Percentiles rank a stretch among this genome's conserved stretches.
Conservation (phyloP, 1,284 basidiomycete species). For the Tylopilus microsporus region DNA sequence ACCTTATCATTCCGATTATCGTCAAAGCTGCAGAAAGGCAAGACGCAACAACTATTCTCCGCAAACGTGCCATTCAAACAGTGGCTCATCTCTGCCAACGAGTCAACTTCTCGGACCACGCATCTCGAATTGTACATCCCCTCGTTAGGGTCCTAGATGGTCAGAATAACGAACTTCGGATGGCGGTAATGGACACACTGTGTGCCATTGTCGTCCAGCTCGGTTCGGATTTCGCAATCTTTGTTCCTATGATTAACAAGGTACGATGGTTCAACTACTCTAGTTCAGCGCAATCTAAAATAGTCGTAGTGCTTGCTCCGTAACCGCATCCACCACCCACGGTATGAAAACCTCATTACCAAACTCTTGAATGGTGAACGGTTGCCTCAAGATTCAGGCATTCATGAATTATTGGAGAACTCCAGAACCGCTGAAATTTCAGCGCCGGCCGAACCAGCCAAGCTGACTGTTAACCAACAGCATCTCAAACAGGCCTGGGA, state of each 20-base stretch:
- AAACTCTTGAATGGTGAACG: constrained; percentile 92
- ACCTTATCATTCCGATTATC: constrained; percentile 93
- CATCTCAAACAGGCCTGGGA: constrained; percentile 98
- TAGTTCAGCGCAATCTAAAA: constrained; percentile 5
- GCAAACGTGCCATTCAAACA: constrained; percentile 87
- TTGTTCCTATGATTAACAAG: constrained; percentile 96
- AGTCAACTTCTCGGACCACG: constrained; percentile 99
- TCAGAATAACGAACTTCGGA: constrained; percentile 78
- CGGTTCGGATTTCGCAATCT: constrained; percentile 95
- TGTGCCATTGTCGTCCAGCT: constrained; percentile 91
- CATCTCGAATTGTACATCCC: constrained; percentile 95
- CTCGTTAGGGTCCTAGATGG: constrained; percentile 82
- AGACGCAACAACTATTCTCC: constrained; percentile 71
- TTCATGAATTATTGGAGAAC: constrained; percentile 61
- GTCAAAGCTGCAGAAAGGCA: constrained; percentile 86
- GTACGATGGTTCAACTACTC: constrained; percentile 36
- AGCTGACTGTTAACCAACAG: constrained; percentile 95
- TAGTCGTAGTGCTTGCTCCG: constrained; percentile 65
- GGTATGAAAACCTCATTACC: constrained; percentile 84
- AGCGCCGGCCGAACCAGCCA: constrained; percentile 76
- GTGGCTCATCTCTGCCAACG: constrained; percentile 88
- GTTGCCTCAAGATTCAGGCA: constrained; percentile 70
- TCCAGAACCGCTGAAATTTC: constrained; percentile 65
- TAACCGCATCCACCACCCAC: constrained; percentile 77
- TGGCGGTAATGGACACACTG: constrained; percentile 89